Evolutionary conservation across 1,139 yeast genomes (phyloP).

Genomic region (Candida sojae): DNA sequence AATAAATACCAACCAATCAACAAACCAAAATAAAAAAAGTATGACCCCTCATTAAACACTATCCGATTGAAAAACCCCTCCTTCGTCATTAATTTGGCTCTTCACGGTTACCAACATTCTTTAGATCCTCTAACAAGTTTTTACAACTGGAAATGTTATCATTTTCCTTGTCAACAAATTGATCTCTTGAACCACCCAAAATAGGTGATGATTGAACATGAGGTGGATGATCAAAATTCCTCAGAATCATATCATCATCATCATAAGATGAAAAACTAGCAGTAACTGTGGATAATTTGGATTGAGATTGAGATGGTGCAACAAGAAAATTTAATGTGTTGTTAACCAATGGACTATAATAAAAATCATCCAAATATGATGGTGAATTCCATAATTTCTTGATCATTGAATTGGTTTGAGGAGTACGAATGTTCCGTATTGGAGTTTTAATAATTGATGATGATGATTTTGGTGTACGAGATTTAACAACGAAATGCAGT

Average conservation of each 20-base stretch:
- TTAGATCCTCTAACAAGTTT: slow-evolving; percentile 10
- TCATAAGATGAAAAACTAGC: slow-evolving; percentile 41
- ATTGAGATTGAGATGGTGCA: slow-evolving; percentile 6
- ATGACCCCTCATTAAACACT: not conserved
- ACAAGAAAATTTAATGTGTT: slow-evolving; percentile 13
- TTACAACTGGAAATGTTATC: not conserved
- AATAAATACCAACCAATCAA: not conserved
- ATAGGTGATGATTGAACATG: slow-evolving; percentile 14
- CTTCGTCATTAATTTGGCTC: not conserved
- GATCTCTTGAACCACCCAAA: slow-evolving; percentile 4
- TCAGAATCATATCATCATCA: slow-evolving; percentile 57
- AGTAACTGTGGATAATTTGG: slow-evolving; percentile 14
- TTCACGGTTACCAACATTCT: slow-evolving; percentile 9
- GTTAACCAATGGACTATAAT: slow-evolving; percentile 55
- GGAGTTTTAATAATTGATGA: slow-evolving; percentile 33
- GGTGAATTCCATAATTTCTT: slow-evolving; percentile 65
- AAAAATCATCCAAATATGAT: slow-evolving; percentile 65
- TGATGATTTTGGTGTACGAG: slow-evolving; percentile 30
- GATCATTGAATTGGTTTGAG: slow-evolving; percentile 44
- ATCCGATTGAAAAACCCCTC: not conserved
- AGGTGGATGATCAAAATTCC: slow-evolving; percentile 34
- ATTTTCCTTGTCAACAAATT: not conserved
- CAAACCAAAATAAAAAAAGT: not conserved
- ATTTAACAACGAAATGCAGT: slow-evolving; percentile 7
- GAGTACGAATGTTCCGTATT: slow-evolving; percentile 39